Percentiles rank a stretch among this genome's conserved stretches.
Conservation (phyloP, 2,329 filamentous ascomycete species). For the Alternaria panax region DNA sequence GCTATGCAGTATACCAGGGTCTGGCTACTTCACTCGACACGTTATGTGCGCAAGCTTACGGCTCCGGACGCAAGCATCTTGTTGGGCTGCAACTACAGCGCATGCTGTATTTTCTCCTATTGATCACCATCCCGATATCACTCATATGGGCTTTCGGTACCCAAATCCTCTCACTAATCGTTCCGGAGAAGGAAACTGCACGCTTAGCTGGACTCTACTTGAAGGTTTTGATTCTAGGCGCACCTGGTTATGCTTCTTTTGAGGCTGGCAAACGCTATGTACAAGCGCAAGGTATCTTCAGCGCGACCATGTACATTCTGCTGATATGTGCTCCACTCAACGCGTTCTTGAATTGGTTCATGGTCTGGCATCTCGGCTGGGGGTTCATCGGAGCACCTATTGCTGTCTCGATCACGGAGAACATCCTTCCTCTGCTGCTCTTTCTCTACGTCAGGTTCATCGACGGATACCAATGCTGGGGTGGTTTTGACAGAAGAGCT, state of each 20-base stretch:
- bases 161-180: slow-evolving; percentile 67
- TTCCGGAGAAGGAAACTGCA: slow-evolving; percentile 76
- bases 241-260: slow-evolving; percentile 78
- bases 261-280: slow-evolving; percentile 85
- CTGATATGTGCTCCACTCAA: slow-evolving; percentile 84
- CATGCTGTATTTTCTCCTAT: slow-evolving; percentile 79
- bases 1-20: slow-evolving; percentile 61
- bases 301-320: slow-evolving; percentile 81
- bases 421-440: slow-evolving; percentile 74
- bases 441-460: slow-evolving; percentile 77
- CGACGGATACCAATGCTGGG: slow-evolving; percentile 79
- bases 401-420: slow-evolving; percentile 78
- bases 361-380: slow-evolving; percentile 69
- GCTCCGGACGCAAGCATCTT: slow-evolving; percentile 85
- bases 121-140: slow-evolving; percentile 74
- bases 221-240: slow-evolving; percentile 71
- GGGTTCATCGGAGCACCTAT: slow-evolving; percentile 80
- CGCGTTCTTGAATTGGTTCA: slow-evolving; percentile 78
- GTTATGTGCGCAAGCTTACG: slow-evolving; percentile 91
- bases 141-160: slow-evolving; percentile 75
- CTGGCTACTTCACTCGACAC: slow-evolving; percentile 91
- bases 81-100: slow-evolving; percentile 85
- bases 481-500: slow-evolving; percentile 74
- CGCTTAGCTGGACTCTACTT: slow-evolving; percentile 76
- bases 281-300: slow-evolving; percentile 88